A percentile compares a stretch with the other conserved stretches of the same genome.
These are phyloP conservation scores for Ceratocystis eucalypticola DNA, from an alignment of 2,329 filamentous ascomycete genomes.

Conservation along the genomic window DNA sequence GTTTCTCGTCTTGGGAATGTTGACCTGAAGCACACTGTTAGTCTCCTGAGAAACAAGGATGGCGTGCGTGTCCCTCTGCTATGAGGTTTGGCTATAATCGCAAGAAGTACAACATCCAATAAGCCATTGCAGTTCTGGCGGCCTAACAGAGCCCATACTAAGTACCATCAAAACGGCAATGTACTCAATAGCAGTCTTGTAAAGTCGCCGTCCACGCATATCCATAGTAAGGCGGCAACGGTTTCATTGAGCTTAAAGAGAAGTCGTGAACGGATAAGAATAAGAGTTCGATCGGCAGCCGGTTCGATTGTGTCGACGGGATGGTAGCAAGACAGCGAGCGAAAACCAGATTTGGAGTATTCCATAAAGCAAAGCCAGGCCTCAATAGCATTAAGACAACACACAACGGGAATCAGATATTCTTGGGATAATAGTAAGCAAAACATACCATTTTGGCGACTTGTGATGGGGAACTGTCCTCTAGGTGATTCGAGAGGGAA, in stretches of 20 bases:
- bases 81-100: constrained; percentile 1
- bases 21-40: constrained; percentile 49
- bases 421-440: constrained; percentile 20
- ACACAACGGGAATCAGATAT: neutral
- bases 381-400: neutral
- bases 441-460: constrained; percentile 37
- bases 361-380: constrained; percentile 1
- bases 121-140: constrained; percentile 7
- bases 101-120: neutral
- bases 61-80: constrained; percentile 21
- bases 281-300: neutral
- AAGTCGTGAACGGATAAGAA: no score
- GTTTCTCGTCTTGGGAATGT: constrained; percentile 95
- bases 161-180: neutral
- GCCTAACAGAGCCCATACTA: neutral
- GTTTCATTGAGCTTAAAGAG: neutral
- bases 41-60: constrained; percentile 27
- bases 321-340: neutral
- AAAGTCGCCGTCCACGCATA: neutral
- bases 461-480: constrained; percentile 32
- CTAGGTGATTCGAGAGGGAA: constrained; percentile 33
- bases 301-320: constrained; percentile 4
- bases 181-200: neutral
- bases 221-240: no score
- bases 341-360: neutral